Base-by-base conservation (phyloP, 305 asterid species). In the Fraxinus greggii region DNA sequence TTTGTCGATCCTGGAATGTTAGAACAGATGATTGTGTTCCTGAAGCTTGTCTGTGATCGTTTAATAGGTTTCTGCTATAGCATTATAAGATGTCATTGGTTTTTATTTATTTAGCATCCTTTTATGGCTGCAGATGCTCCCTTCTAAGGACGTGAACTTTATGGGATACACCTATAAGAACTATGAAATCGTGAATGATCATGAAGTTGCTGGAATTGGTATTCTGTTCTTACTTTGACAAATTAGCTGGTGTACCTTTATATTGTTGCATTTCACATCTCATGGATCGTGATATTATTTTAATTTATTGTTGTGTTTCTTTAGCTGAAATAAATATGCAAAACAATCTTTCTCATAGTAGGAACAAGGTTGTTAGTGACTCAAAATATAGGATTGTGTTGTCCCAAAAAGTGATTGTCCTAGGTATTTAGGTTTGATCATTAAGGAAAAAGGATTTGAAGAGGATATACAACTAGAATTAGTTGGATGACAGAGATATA, bases 91-190 rank as follows among this genome's bases (percentile, higher is more conserved):
- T 80, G 35, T 74, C 35, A 81, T 28, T 26, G 51, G 35, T 59
- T 79, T 78, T 87, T 78, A 54, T n/a, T 67, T 29, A 78, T 42
- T 67, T 17, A 29, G 75, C 38, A 29, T 76, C 59, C 73, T 72
- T 86, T 82, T 79, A 82, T 86, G 85, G 35, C 76, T 85, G 81
- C 94, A 95, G 98, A 95, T 95, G 98, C 97, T 95, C 81, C 81
- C 98, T 1, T 93, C 98, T 3, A 95, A 95, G 88, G 98, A 95
- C 38, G 97, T 91, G 89, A 95, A 95, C 89, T 95, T 95, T 84
- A 81, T 94, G 92, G 98, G 98, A 54, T 94, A 94, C 87, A 94
- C 98, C 84, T 94, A 94, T 78, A 94, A 93, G 88, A 95, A 95
- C 87, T 95, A 92, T 78, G 98, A 95, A 88, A 95, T 95, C 73